Percentiles rank a stretch among this genome's conserved stretches.
Conservation (phyloP, 2,329 filamentous ascomycete species). For the Xylaria sp. region DNA sequence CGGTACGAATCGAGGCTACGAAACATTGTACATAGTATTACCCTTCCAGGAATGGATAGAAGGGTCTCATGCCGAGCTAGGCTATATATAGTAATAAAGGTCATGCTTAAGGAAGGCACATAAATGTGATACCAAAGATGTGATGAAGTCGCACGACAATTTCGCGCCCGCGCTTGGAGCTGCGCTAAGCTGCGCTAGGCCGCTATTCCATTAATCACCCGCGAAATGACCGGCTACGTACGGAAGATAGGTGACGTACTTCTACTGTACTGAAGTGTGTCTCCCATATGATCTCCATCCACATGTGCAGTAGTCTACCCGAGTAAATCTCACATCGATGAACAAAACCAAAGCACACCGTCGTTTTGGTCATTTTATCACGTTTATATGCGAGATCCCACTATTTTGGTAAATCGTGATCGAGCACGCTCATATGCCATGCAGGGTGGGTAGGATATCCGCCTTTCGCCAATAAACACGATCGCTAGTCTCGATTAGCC, state of each 20-base stretch:
- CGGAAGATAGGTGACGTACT: background rate
- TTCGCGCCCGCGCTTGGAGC: conserved; percentile 29
- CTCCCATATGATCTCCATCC: no score
- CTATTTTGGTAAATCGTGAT: background rate
- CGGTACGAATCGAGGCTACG: background rate
- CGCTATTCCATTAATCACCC: conserved; percentile 14
- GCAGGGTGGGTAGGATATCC: background rate
- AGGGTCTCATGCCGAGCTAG: background rate
- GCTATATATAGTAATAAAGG: background rate
- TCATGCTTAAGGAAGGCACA: background rate
- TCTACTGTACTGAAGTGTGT: background rate
- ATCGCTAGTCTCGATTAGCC: conserved; percentile 42
- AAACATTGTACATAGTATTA: background rate
- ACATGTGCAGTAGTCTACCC: background rate
- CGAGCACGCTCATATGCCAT: background rate
- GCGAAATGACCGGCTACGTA: conserved; percentile 7
- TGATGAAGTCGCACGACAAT: conserved; percentile 27
- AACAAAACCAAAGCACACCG: conserved; percentile 8
- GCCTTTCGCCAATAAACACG: conserved; percentile 39
- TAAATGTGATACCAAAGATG: background rate
- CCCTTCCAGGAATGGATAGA: background rate
- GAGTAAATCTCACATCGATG: background rate
- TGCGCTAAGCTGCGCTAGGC: conserved; percentile 34
- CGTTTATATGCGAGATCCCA: background rate
- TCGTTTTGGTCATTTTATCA: background rate